Conservation (phyloP, 495 filamentous ascomycete species). For the Filosporella fistucella region DNA sequence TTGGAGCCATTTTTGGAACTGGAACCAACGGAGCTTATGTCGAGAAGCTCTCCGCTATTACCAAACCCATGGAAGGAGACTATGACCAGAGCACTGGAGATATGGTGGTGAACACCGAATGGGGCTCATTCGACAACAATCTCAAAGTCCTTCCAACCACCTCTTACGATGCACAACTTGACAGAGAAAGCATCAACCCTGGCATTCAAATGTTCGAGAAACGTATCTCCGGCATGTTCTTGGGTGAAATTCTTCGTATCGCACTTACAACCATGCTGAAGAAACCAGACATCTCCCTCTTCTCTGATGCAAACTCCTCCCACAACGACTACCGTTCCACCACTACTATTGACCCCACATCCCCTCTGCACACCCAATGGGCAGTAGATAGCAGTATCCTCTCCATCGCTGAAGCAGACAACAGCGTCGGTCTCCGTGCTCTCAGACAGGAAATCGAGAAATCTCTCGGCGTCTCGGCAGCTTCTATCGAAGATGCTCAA, state of each 20-base stretch:
- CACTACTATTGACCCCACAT: slow-evolving; percentile 58
- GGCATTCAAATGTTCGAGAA: slow-evolving; percentile 99
- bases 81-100: slow-evolving; percentile 81
- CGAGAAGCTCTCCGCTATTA: slow-evolving; percentile 65
- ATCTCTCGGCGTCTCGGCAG: slow-evolving; percentile 64
- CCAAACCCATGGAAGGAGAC: slow-evolving; percentile 57
- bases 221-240: slow-evolving; percentile 95
- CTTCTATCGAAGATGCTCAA: slow-evolving; percentile 72
- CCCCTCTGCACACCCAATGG: slow-evolving; percentile 74
- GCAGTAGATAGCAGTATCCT: slow-evolving; percentile 85
- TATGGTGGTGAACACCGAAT: slow-evolving; percentile 98
- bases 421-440: slow-evolving; percentile 51
- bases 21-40: slow-evolving; percentile 95
- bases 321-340: slow-evolving; percentile 61
- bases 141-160: slow-evolving; percentile 84
- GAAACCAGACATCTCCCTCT: slow-evolving; percentile 55
- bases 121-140: slow-evolving; percentile 96
- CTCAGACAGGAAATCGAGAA: slow-evolving; percentile 74
- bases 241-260: slow-evolving; percentile 87
- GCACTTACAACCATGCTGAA: slow-evolving; percentile 64
- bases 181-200: slow-evolving; percentile 80
- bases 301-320: slow-evolving; percentile 62
- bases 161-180: slow-evolving; percentile 72
- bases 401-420: slow-evolving; percentile 75
- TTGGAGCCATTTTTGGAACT: slow-evolving; percentile 93